Conservation (phyloP, 805 yeast species). For the Wickerhamiella brachini region DNA sequence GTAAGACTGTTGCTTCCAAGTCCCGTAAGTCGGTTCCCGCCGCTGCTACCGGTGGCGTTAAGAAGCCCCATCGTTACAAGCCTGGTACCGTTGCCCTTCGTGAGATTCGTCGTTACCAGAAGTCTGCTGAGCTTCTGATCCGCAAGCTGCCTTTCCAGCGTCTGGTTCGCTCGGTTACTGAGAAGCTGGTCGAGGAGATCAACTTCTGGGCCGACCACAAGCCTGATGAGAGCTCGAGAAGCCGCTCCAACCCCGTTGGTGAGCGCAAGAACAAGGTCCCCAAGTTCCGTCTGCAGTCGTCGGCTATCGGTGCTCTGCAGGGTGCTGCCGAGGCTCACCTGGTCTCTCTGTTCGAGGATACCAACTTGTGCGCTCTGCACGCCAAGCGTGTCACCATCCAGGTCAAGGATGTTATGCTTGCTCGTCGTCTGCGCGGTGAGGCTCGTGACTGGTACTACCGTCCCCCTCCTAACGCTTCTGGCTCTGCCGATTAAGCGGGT, state of each 20-base stretch:
- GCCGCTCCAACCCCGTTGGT: too few species aligned
- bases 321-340: conserved; percentile 84
- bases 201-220: conserved; percentile 6
- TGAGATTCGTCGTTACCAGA: conserved; percentile 86
- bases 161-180: conserved; percentile 79
- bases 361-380: conserved; percentile 84
- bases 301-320: conserved; percentile 83
- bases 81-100: conserved; percentile 91
- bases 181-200: conserved; percentile 66
- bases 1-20: conserved; percentile 82
- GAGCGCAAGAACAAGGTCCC: conserved; percentile 33
- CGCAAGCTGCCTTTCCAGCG: conserved; percentile 88
- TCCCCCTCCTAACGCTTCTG: background rate
- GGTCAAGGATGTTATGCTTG: conserved; percentile 82
- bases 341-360: conserved; percentile 76
- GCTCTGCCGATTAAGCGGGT: background rate
- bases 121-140: conserved; percentile 72
- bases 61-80: conserved; percentile 89
- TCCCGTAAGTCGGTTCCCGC: conserved; percentile 83
- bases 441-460: conserved; percentile 1
- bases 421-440: conserved; percentile 87
- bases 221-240: too few species aligned
- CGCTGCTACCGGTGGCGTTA: conserved; percentile 71
- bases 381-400: conserved; percentile 90
- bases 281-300: conserved; percentile 66